Evolutionary conservation across 2,329 filamentous ascomycete species (phyloP), one percentile per base, ranked within the genome.

Genomic region (Fonsecaea nubica): DNA sequence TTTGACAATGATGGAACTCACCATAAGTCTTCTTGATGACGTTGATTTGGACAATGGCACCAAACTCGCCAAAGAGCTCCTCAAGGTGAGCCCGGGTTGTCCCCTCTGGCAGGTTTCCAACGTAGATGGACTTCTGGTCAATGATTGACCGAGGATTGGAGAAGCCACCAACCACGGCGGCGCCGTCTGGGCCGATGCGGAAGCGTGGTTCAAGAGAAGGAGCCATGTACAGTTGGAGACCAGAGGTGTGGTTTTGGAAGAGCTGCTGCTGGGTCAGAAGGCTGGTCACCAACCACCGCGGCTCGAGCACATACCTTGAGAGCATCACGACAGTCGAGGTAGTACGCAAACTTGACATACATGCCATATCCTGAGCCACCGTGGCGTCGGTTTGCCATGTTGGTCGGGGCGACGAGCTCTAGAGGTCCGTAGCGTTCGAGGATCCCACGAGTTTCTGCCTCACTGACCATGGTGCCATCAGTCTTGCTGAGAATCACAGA

Each of bases 301-400:
- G 18, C 2, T 32, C 18, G 7, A 32, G n/a, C 18, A 40, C 63
- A 62, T 70, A 70, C 72, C 45, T 64, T 62, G 15, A 73, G 33
- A 55, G 71, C 71, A 63, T 74, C 72, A 21, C 65, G 68, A 54
- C 69, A 71, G 58, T 74, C 72, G 4, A 70, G 64, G 48, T 68
- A 74, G 65, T 65, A 73, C 3, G 67, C 72, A 55, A 74, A 74
- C 33, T 70, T 69, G 32, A 72, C 68, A 42, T 62, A 70, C 25
- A 70, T 62, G 13, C 67, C 68, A 9, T 64, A 36, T n/a, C 62
- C 63, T 48, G 64, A 38, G 21, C 45, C 48, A 53, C 56, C 42
- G 32, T 36, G 45, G 42, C 25, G 40, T n/a, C 56, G 54, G 45
- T 66, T 63, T 10, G 61, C 40, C 18, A 59, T 58, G 2, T 63